Evolutionary conservation across 257 asterid genomes (phyloP).

Genomic region (Thymus quinquecostatus): DNA sequence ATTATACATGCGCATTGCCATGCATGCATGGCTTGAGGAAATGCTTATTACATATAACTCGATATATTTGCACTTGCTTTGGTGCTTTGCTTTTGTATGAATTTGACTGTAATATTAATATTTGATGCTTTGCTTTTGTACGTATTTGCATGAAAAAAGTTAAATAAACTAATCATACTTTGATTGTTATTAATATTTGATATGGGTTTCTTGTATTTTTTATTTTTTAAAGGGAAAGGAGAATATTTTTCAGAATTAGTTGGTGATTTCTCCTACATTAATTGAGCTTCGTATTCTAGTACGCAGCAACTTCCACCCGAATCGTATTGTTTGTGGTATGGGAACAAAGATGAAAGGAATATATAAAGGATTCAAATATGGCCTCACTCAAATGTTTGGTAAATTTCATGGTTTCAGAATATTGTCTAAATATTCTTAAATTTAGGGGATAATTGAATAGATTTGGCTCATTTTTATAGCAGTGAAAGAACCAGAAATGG

Average conservation of each 20-base stretch:
- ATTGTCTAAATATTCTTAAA: neutral
- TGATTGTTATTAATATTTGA: neutral
- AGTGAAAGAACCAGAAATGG: conserved; percentile 70
- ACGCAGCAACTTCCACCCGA: no score
- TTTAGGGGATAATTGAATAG: no score
- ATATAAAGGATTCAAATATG: conserved; percentile 64
- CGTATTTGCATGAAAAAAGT: conserved; percentile 9
- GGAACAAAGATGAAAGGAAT: conserved; percentile 76
- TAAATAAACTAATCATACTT: neutral
- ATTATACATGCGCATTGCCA: no score
- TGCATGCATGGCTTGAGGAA: neutral
- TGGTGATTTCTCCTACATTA: conserved; percentile 37
- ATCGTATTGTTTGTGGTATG: conserved; percentile 34
- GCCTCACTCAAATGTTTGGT: conserved; percentile 68
- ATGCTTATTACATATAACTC: conserved; percentile 1
- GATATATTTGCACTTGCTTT: conserved; percentile 26
- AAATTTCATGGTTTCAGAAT: neutral
- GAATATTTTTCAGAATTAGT: conserved; percentile 30
- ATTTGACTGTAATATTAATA: neutral
- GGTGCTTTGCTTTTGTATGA: conserved; percentile 32
- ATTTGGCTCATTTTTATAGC: neutral
- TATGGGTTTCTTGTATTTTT: conserved; percentile 23
- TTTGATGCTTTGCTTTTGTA: conserved; percentile 35
- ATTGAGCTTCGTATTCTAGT: conserved; percentile 13
- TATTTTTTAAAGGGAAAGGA: conserved; percentile 43